Conservation (phyloP, 23 red algal species). For the Gracilariopsis chorda region DNA sequence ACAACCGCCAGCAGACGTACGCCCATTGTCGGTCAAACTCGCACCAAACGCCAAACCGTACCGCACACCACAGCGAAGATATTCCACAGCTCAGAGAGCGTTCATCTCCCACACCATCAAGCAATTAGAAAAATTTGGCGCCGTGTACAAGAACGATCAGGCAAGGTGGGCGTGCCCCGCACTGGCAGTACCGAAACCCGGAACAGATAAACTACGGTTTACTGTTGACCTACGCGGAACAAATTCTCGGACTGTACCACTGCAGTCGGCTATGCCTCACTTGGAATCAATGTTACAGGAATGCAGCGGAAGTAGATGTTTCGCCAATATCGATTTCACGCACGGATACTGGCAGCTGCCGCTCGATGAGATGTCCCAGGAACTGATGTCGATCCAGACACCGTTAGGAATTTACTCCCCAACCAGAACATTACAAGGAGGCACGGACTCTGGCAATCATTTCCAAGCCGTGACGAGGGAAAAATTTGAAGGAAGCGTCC, state of each 20-base stretch:
- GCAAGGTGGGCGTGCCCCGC: slow-evolving; percentile 12
- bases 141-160: neutral
- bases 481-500: neutral
- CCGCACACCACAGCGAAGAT: neutral
- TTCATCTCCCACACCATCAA: neutral
- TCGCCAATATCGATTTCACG: neutral
- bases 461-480: neutral
- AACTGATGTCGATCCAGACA: slow-evolving; percentile 5
- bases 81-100: neutral
- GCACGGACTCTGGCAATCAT: slow-evolving; percentile 12
- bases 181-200: slow-evolving; percentile 4
- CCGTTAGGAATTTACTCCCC: neutral
- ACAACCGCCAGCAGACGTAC: neutral
- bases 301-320: neutral
- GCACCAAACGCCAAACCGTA: neutral
- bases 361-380: neutral
- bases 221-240: neutral
- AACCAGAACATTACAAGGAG: neutral
- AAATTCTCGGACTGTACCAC: neutral
- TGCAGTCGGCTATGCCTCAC: neutral
- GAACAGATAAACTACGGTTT: neutral
- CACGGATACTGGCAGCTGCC: slow-evolving; percentile 25
- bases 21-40: neutral
- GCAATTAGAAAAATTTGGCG: neutral
- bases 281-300: neutral